Evolutionary conservation across 2,329 filamentous ascomycete genomes (phyloP).

Genomic region (Orbilia ellipsospora): DNA sequence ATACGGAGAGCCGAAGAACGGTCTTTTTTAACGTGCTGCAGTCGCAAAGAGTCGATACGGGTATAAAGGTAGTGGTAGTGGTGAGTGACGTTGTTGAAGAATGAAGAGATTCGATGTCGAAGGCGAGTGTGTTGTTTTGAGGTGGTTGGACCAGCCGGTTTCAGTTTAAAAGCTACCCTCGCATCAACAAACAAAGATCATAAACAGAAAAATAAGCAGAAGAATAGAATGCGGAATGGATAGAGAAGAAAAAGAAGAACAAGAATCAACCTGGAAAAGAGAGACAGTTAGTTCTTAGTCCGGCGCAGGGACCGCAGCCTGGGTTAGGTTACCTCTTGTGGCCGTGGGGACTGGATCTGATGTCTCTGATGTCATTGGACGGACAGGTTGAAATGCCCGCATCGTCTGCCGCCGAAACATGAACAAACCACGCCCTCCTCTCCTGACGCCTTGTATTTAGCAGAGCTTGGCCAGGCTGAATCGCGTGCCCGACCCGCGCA

Average conservation of each 20-base stretch:
- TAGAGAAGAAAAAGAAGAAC: no score
- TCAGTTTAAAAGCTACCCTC: constrained; percentile 13
- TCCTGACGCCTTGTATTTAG: constrained; percentile 8
- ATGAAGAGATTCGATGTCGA: constrained; percentile 1
- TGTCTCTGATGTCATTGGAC: constrained; percentile 35
- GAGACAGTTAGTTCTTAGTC: not conserved
- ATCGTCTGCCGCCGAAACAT: constrained; percentile 32
- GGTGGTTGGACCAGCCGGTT: constrained; percentile 45
- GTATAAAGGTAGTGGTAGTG: not conserved
- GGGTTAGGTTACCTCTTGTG: no score
- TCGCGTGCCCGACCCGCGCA: no score
- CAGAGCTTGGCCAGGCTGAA: not conserved
- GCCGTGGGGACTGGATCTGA: not conserved
- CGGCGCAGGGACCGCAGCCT: not conserved
- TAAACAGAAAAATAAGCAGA: not conserved
- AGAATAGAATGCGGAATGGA: not conserved
- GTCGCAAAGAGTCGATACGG: not conserved
- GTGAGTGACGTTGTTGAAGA: not conserved
- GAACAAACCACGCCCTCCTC: constrained; percentile 6
- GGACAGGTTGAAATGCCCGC: constrained; percentile 15
- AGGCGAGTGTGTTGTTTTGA: constrained; percentile 40
- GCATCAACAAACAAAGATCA: not conserved
- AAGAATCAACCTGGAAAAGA: no score
- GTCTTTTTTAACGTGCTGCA: not conserved
- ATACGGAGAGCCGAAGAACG: not conserved